Evolutionary conservation across 2,329 filamentous ascomycete genomes (phyloP), one percentile per base, ranked within the genome.

Genomic region (Ophiostoma ips): DNA sequence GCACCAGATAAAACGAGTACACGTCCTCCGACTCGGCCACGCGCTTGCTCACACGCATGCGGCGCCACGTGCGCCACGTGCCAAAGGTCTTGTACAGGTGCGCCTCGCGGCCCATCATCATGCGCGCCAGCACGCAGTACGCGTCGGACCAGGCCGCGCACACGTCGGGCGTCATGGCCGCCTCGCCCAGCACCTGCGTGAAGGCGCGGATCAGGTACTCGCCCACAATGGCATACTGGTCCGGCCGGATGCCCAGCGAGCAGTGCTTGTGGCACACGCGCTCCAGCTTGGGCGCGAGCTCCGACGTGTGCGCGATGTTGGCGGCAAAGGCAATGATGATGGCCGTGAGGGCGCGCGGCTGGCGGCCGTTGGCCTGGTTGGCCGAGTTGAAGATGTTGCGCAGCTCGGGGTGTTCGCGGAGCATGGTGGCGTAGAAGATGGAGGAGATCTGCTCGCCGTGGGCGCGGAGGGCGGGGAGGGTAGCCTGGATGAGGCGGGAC

Each of bases 341-440:
- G 43, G 70, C 69, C 0, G 80, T 81, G 28, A 85, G 68, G 3
- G 81, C 79, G 16, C 69, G 68, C 2, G 79, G 70, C 57, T 84
- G 81, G 53, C 76, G 72, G 33, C 76, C 74, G 37, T 75, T 81
- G 54, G 68, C 67, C 64, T 83, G 79, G 60, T 83, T 77, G 35
- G 77, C 73, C 28, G 68, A 69, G 66, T 87, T 87, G 73, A 88
- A 87, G 64, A 83, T 70, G 63, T 80, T 74, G 58, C 80, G 76
- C 31, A 88, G 73, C 41, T 78, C 73, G 0, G 83, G 83, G 53
- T 86, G 71, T 36, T 77, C 76, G 11, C 62, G 61, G 21, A 88
- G 68, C 70, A 88, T 76, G 60, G 77, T 79, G 54, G 71, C 70
- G 70, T 89, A 88, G 68, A 89, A 87, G 56, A 75, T 71, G n/a